These are phyloP conservation scores for Calonectria pseudoreteaudii DNA, from an alignment of 2,329 filamentous ascomycete genomes.

Conservation along the genomic window DNA sequence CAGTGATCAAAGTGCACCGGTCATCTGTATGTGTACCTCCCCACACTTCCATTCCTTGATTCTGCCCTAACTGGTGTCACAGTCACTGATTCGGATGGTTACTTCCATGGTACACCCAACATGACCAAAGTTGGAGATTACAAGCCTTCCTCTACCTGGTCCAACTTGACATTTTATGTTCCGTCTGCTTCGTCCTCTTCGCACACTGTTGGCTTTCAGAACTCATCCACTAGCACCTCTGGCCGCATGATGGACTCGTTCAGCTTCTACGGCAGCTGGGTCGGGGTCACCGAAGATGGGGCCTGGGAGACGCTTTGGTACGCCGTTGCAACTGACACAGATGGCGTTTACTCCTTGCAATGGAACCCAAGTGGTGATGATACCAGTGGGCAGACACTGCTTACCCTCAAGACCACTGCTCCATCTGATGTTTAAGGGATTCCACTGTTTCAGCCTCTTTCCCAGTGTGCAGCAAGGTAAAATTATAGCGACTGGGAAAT, in stretches of 20 bases:
- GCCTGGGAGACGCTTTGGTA: constrained; percentile 21
- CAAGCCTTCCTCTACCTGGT: constrained; percentile 17
- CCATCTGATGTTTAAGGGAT: neutral
- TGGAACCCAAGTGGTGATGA: constrained; percentile 24
- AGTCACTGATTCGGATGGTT: neutral
- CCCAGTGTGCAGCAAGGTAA: neutral
- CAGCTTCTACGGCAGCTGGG: constrained; percentile 16
- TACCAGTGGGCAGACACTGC: neutral
- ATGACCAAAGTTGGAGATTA: neutral
- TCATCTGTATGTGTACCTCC: constrained; percentile 14
- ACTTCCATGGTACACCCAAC: constrained; percentile 18
- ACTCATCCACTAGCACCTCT: neutral
- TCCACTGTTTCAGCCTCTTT: neutral
- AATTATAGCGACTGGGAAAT: neutral
- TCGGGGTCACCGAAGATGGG: neutral
- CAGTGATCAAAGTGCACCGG: constrained; percentile 13
- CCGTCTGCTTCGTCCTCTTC: constrained; percentile 16
- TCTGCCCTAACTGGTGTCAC: neutral
- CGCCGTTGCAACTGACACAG: neutral
- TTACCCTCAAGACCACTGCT: constrained; percentile 17
- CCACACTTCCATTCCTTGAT: too few species aligned
- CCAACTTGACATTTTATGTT: constrained; percentile 13
- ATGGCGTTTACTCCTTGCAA: constrained; percentile 17
- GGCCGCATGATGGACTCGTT: constrained; percentile 1
- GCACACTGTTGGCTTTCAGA: constrained; percentile 15